Conservation (phyloP, 495 filamentous ascomycete genomes). For the Penicillium pancosmium region DNA sequence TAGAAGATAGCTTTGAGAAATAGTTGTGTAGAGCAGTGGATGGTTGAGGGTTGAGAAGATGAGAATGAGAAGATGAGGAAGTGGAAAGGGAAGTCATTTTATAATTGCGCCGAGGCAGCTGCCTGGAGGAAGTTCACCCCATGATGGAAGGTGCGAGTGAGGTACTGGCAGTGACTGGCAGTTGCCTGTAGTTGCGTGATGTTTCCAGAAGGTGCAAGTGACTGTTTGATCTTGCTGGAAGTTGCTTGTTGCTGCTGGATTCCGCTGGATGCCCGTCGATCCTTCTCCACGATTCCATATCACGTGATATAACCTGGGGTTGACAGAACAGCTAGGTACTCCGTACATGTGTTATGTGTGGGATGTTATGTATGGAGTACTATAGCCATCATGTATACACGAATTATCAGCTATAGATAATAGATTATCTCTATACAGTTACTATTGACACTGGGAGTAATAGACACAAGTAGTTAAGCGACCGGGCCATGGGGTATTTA, state of each 20-base stretch:
- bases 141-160: slow-evolving; percentile 5
- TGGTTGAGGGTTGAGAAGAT: neutral
- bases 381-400: too few species aligned
- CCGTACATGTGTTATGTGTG: too few species aligned
- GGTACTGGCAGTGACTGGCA: slow-evolving; percentile 1
- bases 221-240: too few species aligned
- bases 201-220: neutral
- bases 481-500: too few species aligned
- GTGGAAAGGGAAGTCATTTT: neutral
- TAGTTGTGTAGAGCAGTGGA: neutral
- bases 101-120: neutral
- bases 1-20: neutral
- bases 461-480: too few species aligned
- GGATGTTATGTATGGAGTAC: too few species aligned
- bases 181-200: neutral
- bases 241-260: slow-evolving; percentile 7
- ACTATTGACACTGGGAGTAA: too few species aligned
- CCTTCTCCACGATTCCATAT: slow-evolving; percentile 34
- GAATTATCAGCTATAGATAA: too few species aligned
- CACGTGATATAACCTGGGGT: slow-evolving; percentile 26
- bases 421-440: too few species aligned
- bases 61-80: neutral
- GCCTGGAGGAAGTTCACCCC: neutral
- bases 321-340: too few species aligned
- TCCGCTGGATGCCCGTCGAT: slow-evolving; percentile 22